Percentiles rank a stretch among this genome's conserved stretches.
These are phyloP conservation scores for Sesbania bispinosa DNA, from an alignment of 306 rosid species.

Conservation along the genomic window DNA sequence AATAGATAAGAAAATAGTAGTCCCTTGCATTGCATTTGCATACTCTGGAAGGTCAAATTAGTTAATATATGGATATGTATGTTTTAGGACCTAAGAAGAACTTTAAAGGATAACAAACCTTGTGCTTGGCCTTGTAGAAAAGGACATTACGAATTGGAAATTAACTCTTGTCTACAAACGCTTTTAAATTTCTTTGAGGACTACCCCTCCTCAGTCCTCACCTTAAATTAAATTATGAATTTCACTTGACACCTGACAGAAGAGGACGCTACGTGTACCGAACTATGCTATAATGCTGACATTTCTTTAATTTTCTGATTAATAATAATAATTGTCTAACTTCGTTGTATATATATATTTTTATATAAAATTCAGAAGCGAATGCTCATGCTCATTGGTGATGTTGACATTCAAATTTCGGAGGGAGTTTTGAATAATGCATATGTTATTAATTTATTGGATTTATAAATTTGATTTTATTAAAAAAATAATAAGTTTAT, in stretches of 20 bases:
- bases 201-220: not conserved
- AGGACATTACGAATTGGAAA: conserved; percentile 17
- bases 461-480: not conserved
- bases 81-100: not conserved
- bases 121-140: conserved; percentile 25
- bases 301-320: not conserved
- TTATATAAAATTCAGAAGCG: not conserved
- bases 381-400: not conserved
- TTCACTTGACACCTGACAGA: not conserved
- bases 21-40: conserved; percentile 13
- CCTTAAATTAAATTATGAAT: not conserved
- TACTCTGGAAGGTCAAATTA: not conserved
- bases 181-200: not conserved
- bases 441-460: not conserved
- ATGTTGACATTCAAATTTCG: not conserved
- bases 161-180: conserved; percentile 19
- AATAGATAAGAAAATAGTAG: conserved; percentile 14
- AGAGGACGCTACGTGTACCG: not conserved
- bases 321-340: no score
- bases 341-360: not conserved
- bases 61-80: not conserved
- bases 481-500: not conserved
- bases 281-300: not conserved
- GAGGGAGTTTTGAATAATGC: not conserved
- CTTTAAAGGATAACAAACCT: not conserved